A percentile compares a stretch with the other conserved stretches of the same genome.
These are phyloP conservation scores for Bimuria novae-zelandiae DNA, from an alignment of 2,329 filamentous ascomycete genomes.

Conservation along the genomic window DNA sequence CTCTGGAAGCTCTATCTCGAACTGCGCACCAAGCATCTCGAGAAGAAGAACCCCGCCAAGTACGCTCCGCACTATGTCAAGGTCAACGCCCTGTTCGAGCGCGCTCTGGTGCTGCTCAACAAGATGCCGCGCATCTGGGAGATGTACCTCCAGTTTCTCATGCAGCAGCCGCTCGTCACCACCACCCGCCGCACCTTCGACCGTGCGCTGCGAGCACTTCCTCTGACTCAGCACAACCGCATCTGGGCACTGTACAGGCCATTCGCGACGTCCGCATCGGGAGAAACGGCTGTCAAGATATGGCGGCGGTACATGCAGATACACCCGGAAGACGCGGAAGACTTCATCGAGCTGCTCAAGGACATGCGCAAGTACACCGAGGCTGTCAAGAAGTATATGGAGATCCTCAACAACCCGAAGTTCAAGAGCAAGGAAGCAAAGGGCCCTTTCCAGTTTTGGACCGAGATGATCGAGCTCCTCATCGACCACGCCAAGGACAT, in stretches of 20 bases:
- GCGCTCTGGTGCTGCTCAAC: slow-evolving; percentile 88
- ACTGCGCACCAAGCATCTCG: slow-evolving; percentile 80
- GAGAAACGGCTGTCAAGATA: slow-evolving; percentile 87
- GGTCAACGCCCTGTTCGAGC: slow-evolving; percentile 92
- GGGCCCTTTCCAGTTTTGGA: slow-evolving; percentile 96
- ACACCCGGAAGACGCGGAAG: slow-evolving; percentile 91
- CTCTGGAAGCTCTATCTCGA: slow-evolving; percentile 97
- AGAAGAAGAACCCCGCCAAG: slow-evolving; percentile 79
- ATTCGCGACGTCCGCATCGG: slow-evolving; percentile 89
- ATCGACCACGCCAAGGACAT: slow-evolving; percentile 89
- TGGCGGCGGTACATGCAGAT: slow-evolving; percentile 98
- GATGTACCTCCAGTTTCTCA: slow-evolving; percentile 90
- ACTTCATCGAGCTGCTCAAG: slow-evolving; percentile 88
- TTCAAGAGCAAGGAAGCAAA: slow-evolving; percentile 94
- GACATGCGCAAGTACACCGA: slow-evolving; percentile 86
- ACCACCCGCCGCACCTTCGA: slow-evolving; percentile 87
- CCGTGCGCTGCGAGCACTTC: slow-evolving; percentile 85
- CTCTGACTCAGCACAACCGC: slow-evolving; percentile 91
- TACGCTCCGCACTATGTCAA: slow-evolving; percentile 84
- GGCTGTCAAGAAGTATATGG: slow-evolving; percentile 87
- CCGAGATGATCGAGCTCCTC: slow-evolving; percentile 92
- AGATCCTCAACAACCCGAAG: slow-evolving; percentile 84
- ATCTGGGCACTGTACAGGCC: slow-evolving; percentile 92
- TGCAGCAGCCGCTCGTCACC: slow-evolving; percentile 90
- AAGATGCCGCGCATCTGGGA: slow-evolving; percentile 99